Evolutionary conservation across 1,139 yeast species (phyloP), one percentile per base, ranked within the genome.

Genomic region (Debaryomyces sp.): DNA sequence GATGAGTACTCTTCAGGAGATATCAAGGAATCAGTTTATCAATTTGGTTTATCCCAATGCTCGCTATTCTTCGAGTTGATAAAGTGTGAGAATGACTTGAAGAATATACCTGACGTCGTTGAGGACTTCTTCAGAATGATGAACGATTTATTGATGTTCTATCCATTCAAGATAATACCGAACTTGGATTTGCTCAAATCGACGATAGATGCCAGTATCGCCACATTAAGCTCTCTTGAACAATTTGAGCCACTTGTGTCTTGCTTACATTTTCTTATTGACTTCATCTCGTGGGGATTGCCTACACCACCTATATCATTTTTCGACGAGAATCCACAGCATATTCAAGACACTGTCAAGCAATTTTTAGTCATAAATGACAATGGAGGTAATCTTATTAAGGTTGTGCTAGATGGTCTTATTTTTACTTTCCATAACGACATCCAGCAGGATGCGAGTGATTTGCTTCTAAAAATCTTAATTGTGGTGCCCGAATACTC

Each of bases 101-200:
- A 70, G 46, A 78, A 74, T 54, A 78, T 78, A 35, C 89, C 94
- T 13, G 96, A 90, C 63, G 77, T 89, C 32, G 74, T 92, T 47
- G 97, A 92, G 66, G 97, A 92, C 71, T 92, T 87, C 63, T 91
- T 87, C 77, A 77, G 95, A 51, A 86, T 92, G 87, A 76, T 86
- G 69, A 78, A 81, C 52, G 98, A 94, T 63, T 73, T 91, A 44
- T 69, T 90, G 48, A 85, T 87, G 85, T 89, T 81, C 63, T 89
- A 78, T 63, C 96, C 97, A 1, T 74, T 80, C 48, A 77, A 83
- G 56, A 77, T 89, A 49, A 78, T 89, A 15, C 68, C 77, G 10
- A 74, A 82, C 44, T 71, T 76, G n/a, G 82, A 78, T 17, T 64
- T 89, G 40, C 67, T 90, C 55, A 73, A 74, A 45, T 80, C 87